phyloP scores from a whole-genome alignment of 2,329 filamentous ascomycete genomes.

The Parascedosporium putredinis region DNA sequence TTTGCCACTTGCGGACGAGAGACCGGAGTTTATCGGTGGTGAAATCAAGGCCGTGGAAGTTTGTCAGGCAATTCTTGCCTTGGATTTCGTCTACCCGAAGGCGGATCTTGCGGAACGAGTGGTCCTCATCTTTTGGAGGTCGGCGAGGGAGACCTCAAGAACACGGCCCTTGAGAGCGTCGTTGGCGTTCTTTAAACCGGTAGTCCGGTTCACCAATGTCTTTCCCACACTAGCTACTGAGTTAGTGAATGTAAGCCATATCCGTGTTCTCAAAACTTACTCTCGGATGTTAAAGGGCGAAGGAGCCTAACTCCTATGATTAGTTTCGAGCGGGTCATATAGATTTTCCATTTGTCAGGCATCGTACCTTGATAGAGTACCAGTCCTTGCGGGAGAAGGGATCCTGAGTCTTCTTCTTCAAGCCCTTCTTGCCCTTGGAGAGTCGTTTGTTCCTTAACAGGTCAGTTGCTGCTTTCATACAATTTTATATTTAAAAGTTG shows the following conservation, averaged over 20 bases:
- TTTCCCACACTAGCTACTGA: constrained; percentile 74
- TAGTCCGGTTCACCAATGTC: constrained; percentile 98
- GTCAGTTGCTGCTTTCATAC: no score
- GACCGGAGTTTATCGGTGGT: constrained; percentile 99
- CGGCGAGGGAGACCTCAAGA: constrained; percentile 96
- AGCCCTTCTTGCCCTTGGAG: constrained; percentile 99
- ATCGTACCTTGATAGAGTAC: constrained; percentile 84
- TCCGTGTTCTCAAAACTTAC: constrained; percentile 47
- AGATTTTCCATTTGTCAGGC: no score
- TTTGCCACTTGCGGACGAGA: constrained; percentile 99
- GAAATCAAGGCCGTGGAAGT: constrained; percentile 99
- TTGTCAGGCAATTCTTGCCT: constrained; percentile 99
- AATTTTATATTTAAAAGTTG: no score
- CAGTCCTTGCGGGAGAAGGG: constrained; percentile 99
- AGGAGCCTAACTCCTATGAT: constrained; percentile 54
- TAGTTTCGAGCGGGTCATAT: no score
- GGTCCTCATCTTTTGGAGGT: constrained; percentile 99
- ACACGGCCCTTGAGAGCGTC: constrained; percentile 97
- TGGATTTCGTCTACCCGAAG: constrained; percentile 97
- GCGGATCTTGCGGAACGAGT: constrained; percentile 99
- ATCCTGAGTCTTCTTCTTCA: constrained; percentile 98
- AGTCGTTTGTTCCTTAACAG: constrained; percentile 90
- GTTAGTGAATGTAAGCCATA: neutral
- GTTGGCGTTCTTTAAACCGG: constrained; percentile 99
- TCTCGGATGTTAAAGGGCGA: constrained; percentile 93